Percentiles rank a stretch among this genome's conserved stretches.
phyloP scores from a whole-genome alignment of 2,329 filamentous ascomycete species.

The Fusarium concolor region DNA sequence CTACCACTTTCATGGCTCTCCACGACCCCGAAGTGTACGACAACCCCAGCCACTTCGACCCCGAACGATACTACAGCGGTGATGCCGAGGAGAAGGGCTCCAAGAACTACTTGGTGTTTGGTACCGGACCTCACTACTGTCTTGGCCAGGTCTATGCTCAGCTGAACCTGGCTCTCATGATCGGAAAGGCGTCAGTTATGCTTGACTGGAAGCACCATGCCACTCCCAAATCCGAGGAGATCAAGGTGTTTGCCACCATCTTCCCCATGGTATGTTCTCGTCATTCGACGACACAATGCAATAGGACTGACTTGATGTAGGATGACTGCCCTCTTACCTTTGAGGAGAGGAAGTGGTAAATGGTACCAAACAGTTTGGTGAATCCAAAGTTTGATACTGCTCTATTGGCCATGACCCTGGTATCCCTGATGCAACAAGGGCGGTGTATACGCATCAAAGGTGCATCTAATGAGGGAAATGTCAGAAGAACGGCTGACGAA shows the following conservation, averaged over 20 bases:
- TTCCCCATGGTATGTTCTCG: constrained; percentile 84
- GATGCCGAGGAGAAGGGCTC: constrained; percentile 85
- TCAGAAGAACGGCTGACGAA: constrained; percentile 10
- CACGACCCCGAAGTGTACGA: constrained; percentile 94
- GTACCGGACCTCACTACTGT: constrained; percentile 96
- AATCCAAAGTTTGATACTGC: constrained; percentile 16
- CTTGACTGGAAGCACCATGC: constrained; percentile 92
- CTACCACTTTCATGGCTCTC: constrained; percentile 88
- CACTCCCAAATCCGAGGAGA: constrained; percentile 87
- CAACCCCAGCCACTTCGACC: constrained; percentile 88
- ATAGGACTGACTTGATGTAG: constrained; percentile 58
- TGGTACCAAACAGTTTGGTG: constrained; percentile 6
- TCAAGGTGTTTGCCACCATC: constrained; percentile 98
- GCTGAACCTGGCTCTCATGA: constrained; percentile 87
- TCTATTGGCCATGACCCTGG: background rate
- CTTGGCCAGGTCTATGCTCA: constrained; percentile 93
- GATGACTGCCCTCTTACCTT: constrained; percentile 88
- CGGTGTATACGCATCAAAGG: background rate
- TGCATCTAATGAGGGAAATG: constrained; percentile 23
- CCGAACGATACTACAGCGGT: constrained; percentile 90
- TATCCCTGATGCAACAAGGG: constrained; percentile 4
- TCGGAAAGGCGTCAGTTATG: constrained; percentile 88
- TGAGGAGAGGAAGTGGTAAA: constrained; percentile 63
- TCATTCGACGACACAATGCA: background rate
- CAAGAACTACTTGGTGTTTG: constrained; percentile 98